These are phyloP conservation scores for Perkinsus olseni DNA, from an alignment of 169 alveolate genomes.

Conservation along the genomic window DNA sequence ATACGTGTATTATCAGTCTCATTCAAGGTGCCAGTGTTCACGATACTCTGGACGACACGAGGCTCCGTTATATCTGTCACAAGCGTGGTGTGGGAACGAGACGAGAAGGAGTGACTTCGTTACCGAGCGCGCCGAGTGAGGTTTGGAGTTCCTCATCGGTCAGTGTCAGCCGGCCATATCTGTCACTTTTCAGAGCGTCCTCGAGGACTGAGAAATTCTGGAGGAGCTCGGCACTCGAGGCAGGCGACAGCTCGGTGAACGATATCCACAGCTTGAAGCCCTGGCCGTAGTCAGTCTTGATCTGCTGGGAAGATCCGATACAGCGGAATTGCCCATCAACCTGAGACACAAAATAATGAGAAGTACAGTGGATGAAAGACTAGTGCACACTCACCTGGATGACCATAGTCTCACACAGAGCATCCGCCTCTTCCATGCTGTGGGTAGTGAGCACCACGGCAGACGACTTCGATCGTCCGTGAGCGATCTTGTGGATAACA, in stretches of 20 bases:
- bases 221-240: not conserved
- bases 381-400: conserved; percentile 64
- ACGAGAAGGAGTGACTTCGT: not conserved
- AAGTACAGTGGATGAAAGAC: conserved; percentile 58
- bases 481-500: conserved; percentile 51
- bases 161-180: not conserved
- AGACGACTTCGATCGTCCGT: conserved; percentile 37
- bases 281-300: conserved; percentile 45
- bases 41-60: not conserved
- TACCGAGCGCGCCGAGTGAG: not conserved
- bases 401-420: conserved; percentile 66
- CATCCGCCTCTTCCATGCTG: conserved; percentile 82
- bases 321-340: conserved; percentile 69
- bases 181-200: not conserved
- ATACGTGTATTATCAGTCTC: not conserved
- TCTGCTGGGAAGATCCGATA: conserved; percentile 52
- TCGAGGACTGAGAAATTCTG: not conserved
- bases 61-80: not conserved
- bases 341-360: conserved; percentile 16
- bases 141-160: not conserved
- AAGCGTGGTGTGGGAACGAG: no score
- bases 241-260: not conserved
- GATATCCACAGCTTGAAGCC: not conserved
- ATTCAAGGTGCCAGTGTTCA: not conserved
- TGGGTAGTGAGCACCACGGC: conserved; percentile 67